These are phyloP conservation scores for Naganishia vishniacii DNA, from an alignment of 768 basidiomycete species.

Conservation along the genomic window DNA sequence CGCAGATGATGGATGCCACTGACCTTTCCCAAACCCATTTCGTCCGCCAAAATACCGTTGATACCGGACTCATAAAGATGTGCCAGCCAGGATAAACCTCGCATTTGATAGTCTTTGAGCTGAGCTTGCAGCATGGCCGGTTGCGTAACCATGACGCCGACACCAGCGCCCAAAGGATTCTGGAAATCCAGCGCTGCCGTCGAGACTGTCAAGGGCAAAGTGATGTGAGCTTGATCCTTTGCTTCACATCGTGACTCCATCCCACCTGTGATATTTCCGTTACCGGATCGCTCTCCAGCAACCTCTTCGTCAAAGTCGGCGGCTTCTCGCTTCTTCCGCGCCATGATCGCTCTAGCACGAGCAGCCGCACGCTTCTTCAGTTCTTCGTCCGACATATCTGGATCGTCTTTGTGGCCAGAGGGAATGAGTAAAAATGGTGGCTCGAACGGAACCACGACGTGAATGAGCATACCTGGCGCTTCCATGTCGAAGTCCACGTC, in stretches of 20 bases:
- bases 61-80: conserved; percentile 98
- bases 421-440: not conserved
- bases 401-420: conserved; percentile 18
- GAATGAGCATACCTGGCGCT: not conserved
- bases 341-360: conserved; percentile 29
- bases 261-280: conserved; percentile 29
- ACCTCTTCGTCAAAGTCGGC: conserved; percentile 28
- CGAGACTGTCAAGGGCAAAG: conserved; percentile 58
- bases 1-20: conserved; percentile 20
- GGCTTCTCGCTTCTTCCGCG: conserved; percentile 22
- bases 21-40: conserved; percentile 70
- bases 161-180: conserved; percentile 85
- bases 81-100: conserved; percentile 95
- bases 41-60: conserved; percentile 97
- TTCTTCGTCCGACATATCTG: conserved; percentile 21
- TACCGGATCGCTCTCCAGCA: conserved; percentile 15
- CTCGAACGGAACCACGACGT: not conserved
- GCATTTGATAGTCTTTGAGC: conserved; percentile 95
- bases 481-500: conserved; percentile 13
- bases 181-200: conserved; percentile 83
- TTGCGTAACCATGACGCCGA: conserved; percentile 77
- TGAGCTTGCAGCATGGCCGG: conserved; percentile 95
- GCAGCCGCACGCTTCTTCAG: conserved; percentile 26
- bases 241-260: conserved; percentile 44
- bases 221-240: conserved; percentile 43